phyloP scores from a whole-genome alignment of 257 asterid genomes.

The Oldenlandia corymbosa region DNA sequence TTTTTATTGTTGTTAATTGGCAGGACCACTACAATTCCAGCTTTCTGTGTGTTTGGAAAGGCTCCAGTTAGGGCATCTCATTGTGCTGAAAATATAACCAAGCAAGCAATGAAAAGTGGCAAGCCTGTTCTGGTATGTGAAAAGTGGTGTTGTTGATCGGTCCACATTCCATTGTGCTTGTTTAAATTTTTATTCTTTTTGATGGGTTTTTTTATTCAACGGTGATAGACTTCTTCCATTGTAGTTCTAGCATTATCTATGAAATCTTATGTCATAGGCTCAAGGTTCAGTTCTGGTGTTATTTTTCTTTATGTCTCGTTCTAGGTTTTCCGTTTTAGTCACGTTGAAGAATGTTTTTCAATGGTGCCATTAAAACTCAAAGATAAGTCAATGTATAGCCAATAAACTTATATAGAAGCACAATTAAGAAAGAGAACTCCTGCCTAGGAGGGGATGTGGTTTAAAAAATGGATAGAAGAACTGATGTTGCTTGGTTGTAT shows the following conservation, averaged over 20 bases:
- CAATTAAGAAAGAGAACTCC: too few relatives aligned
- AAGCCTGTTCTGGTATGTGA: constrained; percentile 72
- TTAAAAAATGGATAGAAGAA: too few relatives aligned
- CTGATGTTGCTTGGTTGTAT: too few relatives aligned
- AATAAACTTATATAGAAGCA: background rate
- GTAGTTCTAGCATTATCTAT: too few relatives aligned
- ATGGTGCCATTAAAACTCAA: background rate
- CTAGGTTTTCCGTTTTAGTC: background rate
- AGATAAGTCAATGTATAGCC: too few relatives aligned
- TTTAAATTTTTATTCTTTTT: background rate
- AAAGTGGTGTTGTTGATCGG: background rate
- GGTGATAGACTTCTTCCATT: background rate
- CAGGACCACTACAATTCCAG: constrained; percentile 86
- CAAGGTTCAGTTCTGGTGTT: too few relatives aligned
- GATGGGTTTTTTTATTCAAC: background rate
- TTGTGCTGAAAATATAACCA: constrained; percentile 46
- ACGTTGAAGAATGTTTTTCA: background rate
- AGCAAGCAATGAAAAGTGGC: constrained; percentile 29
- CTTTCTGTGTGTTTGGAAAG: constrained; percentile 75
- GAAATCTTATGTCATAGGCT: too few relatives aligned
- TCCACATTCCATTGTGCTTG: background rate
- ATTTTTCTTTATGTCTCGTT: background rate
- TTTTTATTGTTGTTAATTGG: constrained; percentile 13
- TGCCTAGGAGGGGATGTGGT: background rate
- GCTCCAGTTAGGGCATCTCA: constrained; percentile 45